These are phyloP conservation scores for Graphiopsis chlorocephala DNA, from an alignment of 2,329 filamentous ascomycete species.

Conservation along the genomic window DNA sequence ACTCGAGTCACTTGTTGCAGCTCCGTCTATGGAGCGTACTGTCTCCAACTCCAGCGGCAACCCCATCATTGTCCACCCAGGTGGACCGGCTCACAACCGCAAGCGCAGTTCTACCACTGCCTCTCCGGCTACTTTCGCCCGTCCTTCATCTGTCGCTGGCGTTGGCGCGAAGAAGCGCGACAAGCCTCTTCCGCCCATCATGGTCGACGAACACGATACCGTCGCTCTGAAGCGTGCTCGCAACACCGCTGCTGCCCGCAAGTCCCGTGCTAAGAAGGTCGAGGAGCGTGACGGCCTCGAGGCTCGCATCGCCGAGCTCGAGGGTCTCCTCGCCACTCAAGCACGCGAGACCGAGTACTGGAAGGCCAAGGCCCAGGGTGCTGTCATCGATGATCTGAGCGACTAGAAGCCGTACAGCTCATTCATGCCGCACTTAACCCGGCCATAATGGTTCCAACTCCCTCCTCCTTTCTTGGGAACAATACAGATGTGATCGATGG, in stretches of 20 bases:
- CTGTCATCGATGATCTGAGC: slow-evolving; percentile 7
- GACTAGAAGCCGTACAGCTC: slow-evolving; percentile 7
- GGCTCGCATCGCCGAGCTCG: slow-evolving; percentile 59
- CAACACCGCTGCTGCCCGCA: slow-evolving; percentile 89
- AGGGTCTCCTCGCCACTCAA: slow-evolving; percentile 36
- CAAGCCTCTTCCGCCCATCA: slow-evolving; percentile 76
- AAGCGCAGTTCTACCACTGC: slow-evolving; percentile 38
- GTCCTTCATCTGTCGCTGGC: slow-evolving; percentile 68
- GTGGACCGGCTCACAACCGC: slow-evolving; percentile 31
- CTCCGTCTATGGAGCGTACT: slow-evolving; percentile 42
- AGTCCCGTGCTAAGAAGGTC: slow-evolving; percentile 85
- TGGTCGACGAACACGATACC: slow-evolving; percentile 70
- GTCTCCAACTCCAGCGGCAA: slow-evolving; percentile 33
- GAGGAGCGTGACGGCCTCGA: slow-evolving; percentile 73
- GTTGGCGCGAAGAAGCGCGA: slow-evolving; percentile 71
- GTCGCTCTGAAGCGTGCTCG: slow-evolving; percentile 89
- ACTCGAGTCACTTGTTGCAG: slow-evolving; percentile 30
- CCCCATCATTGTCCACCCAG: slow-evolving; percentile 38
- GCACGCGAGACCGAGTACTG: slow-evolving; percentile 18
- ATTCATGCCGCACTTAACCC: neutral
- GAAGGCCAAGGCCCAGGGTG: slow-evolving; percentile 17
- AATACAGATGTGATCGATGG: slow-evolving; percentile 14
- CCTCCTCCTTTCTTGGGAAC: slow-evolving; percentile 1
- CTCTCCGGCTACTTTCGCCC: slow-evolving; percentile 44
- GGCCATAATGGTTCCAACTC: neutral